Base-by-base conservation (phyloP, 441 rosid species). In the Theobroma grandiflorum region DNA sequence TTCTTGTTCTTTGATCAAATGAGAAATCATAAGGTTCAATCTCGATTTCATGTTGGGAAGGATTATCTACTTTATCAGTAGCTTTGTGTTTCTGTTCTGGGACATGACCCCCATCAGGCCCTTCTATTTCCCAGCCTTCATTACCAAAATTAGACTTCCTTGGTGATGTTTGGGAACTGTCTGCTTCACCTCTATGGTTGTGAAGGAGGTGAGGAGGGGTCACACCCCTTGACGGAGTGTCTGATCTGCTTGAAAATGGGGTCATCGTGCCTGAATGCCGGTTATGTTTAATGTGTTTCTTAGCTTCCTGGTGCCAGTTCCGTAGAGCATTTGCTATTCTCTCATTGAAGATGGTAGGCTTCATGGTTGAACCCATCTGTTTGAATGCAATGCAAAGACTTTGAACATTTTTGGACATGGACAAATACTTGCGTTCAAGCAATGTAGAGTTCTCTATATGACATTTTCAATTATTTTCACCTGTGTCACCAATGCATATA, bases 321-420 rank as follows among this genome's bases (percentile, higher is more conserved):
- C 78, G 81, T 47, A 90, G 82, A 0, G 91, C 90, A 6, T 31
- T 35, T 69, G 89, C 92, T 16, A 90, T 88, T 82, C 35, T 84
- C 15, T 87, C 89, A 40, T 87, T 78, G 87, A 89, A 87, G 76
- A 91, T 84, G 18, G 91, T 86, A 10, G 90, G 88, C 71, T 88
- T 91, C 94, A 91, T 86, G 22, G 81, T 87, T 2, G 95, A 85
- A 3, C 95, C 95, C 93, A 91, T 91, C 95, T 91, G 86, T 69
- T 40, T 69, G 49, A 57, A 43, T 1, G 40, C 5, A 43, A 45
- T 5, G 26, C 14, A 3, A 33, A 11, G 0, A 42, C 16, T 38
- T 14, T 38, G 11, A 6, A 10, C 2, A 35, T 33, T 26, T 55
- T 35, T 40, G 61, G 14, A 4, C 1, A 42, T 6, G 11, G 8